These are phyloP conservation scores for Cladophialophora carrionii DNA, from an alignment of 2,329 filamentous ascomycete species.

Conservation along the genomic window DNA sequence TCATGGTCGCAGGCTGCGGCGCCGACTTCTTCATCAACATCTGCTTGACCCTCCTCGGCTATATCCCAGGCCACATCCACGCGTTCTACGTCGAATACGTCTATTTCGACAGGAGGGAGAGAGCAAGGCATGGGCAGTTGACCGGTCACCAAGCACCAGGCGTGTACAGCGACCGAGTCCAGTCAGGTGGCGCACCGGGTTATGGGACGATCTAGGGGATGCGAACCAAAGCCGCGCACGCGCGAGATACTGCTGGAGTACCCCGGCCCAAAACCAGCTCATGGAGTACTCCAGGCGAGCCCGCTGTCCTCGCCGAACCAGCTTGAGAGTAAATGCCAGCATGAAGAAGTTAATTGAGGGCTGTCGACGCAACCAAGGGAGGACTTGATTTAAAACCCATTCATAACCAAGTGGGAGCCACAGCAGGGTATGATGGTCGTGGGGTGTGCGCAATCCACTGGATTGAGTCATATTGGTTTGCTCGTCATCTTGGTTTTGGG, in stretches of 20 bases:
- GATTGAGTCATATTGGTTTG: background rate
- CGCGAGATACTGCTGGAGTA: background rate
- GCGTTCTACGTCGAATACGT: slow-evolving; percentile 40
- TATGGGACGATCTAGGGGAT: slow-evolving; percentile 36
- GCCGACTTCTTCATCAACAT: slow-evolving; percentile 90
- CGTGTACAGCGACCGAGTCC: slow-evolving; percentile 37
- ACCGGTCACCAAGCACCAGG: slow-evolving; percentile 32
- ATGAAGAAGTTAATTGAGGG: background rate
- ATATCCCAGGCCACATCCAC: slow-evolving; percentile 58
- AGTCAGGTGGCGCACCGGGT: slow-evolving; percentile 33
- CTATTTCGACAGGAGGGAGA: slow-evolving; percentile 39
- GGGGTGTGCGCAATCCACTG: background rate
- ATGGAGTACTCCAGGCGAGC: background rate
- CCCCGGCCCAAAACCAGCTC: background rate
- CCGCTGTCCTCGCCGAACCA: background rate
- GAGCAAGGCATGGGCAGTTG: slow-evolving; percentile 35
- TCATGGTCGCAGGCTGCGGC: slow-evolving; percentile 88
- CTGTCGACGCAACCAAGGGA: background rate
- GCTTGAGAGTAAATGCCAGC: background rate
- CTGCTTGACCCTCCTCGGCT: slow-evolving; percentile 75
- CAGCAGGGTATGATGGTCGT: background rate
- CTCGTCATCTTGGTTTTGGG: background rate
- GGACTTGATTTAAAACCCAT: background rate
- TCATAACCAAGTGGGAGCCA: background rate
- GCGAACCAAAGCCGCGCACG: background rate